Conservation (phyloP, 768 basidiomycete genomes). For the Leccinum uliginosum region DNA sequence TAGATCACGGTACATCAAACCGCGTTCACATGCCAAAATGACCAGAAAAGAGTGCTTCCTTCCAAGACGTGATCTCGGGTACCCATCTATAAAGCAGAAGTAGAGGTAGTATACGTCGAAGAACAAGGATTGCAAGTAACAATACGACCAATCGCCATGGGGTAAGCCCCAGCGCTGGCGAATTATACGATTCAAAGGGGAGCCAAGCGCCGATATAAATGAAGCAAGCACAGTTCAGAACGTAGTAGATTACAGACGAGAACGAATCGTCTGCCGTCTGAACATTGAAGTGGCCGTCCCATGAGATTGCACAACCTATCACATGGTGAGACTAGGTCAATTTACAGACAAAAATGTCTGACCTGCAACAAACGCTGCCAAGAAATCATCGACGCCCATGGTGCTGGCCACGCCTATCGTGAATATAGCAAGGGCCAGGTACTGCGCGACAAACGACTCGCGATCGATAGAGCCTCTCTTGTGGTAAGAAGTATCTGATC, state of each 20-base stretch:
- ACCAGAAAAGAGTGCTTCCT: slow-evolving; percentile 85
- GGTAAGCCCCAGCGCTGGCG: slow-evolving; percentile 52
- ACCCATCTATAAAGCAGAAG: slow-evolving; percentile 76
- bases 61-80: slow-evolving; percentile 81
- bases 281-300: slow-evolving; percentile 81
- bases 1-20: neutral
- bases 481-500: slow-evolving; percentile 38
- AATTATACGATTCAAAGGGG: slow-evolving; percentile 57
- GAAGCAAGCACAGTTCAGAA: slow-evolving; percentile 78
- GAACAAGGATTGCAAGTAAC: slow-evolving; percentile 58
- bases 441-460: slow-evolving; percentile 87
- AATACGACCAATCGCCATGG: slow-evolving; percentile 72
- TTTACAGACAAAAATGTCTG: slow-evolving; percentile 4
- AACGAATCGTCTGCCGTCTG: slow-evolving; percentile 85
- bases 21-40: slow-evolving; percentile 65
- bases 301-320: slow-evolving; percentile 81
- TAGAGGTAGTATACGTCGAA: slow-evolving; percentile 80
- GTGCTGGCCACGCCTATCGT: slow-evolving; percentile 76
- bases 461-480: slow-evolving; percentile 62
- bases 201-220: slow-evolving; percentile 88
- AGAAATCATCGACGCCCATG: slow-evolving; percentile 80
- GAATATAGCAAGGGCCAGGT: slow-evolving; percentile 67
- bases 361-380: slow-evolving; percentile 87
- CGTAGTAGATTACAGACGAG: slow-evolving; percentile 84
- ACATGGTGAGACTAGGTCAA: neutral